Evolutionary conservation across 495 filamentous ascomycete genomes (phyloP), one percentile per base, ranked within the genome.

Genomic region (Daldinia concentrica): DNA sequence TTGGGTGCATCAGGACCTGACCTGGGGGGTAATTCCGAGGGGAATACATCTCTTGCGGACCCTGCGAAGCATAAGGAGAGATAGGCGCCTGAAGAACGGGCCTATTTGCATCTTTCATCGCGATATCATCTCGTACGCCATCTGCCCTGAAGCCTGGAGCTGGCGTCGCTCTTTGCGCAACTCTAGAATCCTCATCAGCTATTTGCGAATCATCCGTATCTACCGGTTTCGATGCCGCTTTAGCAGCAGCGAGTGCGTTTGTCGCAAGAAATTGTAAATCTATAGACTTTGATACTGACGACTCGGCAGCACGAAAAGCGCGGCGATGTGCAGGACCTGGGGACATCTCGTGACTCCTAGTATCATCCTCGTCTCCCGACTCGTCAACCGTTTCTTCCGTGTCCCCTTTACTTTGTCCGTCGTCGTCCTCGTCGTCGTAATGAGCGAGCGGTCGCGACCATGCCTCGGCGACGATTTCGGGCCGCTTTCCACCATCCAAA

Each of bases 401-500:
- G 14, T 72, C 75, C 52, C 67, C 59, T 59, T 68, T 69, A 41
- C 68, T 77, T 14, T 73, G 72, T 50, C 43, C 48, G 70, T 74
- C 76, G 68, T 76, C 71, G 37, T 73, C 74, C 1, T 34, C 32
- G 41, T 69, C 54, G 59, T 64, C 62, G 32, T 57, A 60, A 58
- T 56, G 64, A 27, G 62, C 63, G 24, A 76, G 71, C 8, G 76
- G 73, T 51, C 71, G 62, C 58, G 29, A 62, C 48, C 81, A 83
- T 17, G 81, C 84, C 68, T 80, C 69, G 54, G 76, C 67, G 65
- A 83, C 82, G 68, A 86, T 80, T 41, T 86, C 81, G 15, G 74
- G 76, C 36, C 76, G 78, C 66, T 83, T 83, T 64, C 85, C 81
- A 64, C 79, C 81, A 74, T 79, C 85, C 57, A 89, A 83, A 66